Evolutionary conservation across 23 red algal genomes (phyloP).

Genomic region (Gracilaria vermiculophylla): DNA sequence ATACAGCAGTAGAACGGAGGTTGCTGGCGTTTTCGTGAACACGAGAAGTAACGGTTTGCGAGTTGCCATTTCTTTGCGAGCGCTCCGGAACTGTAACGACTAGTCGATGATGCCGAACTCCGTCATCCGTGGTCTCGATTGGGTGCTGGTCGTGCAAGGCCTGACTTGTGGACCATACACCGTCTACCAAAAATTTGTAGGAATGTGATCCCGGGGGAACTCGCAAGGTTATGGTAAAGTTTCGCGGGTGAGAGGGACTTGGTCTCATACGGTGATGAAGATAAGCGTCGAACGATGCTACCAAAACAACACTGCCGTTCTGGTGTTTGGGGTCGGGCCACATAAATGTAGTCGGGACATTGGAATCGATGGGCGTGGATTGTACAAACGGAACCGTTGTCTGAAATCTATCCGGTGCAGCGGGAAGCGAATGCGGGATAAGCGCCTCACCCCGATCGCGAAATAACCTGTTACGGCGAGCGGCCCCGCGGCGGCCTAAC

Average conservation of each 20-base stretch:
- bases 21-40: background rate
- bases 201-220: constrained; percentile 37
- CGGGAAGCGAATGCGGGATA: background rate
- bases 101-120: constrained; percentile 43
- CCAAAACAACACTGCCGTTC: constrained; percentile 20
- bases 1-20: constrained; percentile 8
- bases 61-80: background rate
- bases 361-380: background rate
- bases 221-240: constrained; percentile 17
- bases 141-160: constrained; percentile 21
- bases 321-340: constrained; percentile 21
- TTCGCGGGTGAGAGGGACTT: background rate
- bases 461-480: constrained; percentile 19
- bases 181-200: constrained; percentile 70
- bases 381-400: background rate
- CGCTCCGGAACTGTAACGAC: background rate
- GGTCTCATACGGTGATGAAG: constrained; percentile 56
- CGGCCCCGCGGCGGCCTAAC: constrained; percentile 29
- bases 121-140: constrained; percentile 33
- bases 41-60: background rate
- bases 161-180: constrained; percentile 34
- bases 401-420: background rate
- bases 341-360: constrained; percentile 24
- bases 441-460: constrained; percentile 45
- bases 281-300: constrained; percentile 44